phyloP scores from a whole-genome alignment of 2,329 filamentous ascomycete species.

The Knoxdaviesia proteae region DNA sequence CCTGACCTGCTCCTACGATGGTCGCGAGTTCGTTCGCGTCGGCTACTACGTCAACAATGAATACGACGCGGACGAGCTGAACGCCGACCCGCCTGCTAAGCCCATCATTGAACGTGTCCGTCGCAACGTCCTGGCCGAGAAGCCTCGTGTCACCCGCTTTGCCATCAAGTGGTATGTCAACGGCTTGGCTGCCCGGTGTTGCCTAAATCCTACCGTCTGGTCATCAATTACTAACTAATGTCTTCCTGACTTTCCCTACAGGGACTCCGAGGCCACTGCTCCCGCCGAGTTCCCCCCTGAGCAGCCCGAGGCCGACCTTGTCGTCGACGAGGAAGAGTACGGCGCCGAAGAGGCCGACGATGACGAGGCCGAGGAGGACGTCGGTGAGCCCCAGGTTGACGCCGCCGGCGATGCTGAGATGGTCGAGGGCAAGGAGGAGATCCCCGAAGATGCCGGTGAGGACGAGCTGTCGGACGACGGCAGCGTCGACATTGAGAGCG shows the following conservation, averaged over 20 bases:
- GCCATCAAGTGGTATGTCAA: slow-evolving; percentile 82
- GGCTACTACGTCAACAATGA: slow-evolving; percentile 99
- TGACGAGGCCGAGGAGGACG: slow-evolving; percentile 32
- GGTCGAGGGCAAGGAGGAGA: slow-evolving; percentile 15
- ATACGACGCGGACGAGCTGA: slow-evolving; percentile 81
- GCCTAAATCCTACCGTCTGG: background rate
- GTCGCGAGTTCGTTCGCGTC: slow-evolving; percentile 88
- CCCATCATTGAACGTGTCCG: slow-evolving; percentile 80
- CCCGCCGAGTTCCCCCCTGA: slow-evolving; percentile 93
- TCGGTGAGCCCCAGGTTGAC: slow-evolving; percentile 27
- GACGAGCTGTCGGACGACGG: slow-evolving; percentile 52
- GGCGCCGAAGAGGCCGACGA: slow-evolving; percentile 75
- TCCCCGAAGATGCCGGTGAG: slow-evolving; percentile 28
- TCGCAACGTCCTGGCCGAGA: slow-evolving; percentile 86
- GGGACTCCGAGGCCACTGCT: slow-evolving; percentile 94
- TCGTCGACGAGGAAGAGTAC: slow-evolving; percentile 72
- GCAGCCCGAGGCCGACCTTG: slow-evolving; percentile 82
- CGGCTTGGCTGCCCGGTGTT: background rate
- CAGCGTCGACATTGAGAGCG: slow-evolving; percentile 60
- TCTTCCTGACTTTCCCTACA: slow-evolving; percentile 14
- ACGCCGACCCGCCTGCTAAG: slow-evolving; percentile 75
- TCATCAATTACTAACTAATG: background rate
- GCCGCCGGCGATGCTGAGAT: slow-evolving; percentile 38
- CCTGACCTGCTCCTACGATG: slow-evolving; percentile 88
- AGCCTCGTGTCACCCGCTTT: slow-evolving; percentile 91